Percentiles rank a stretch among this genome's conserved stretches.
These are phyloP conservation scores for Triangularia verruculosa DNA, from an alignment of 2,329 filamentous ascomycete genomes.

Conservation along the genomic window DNA sequence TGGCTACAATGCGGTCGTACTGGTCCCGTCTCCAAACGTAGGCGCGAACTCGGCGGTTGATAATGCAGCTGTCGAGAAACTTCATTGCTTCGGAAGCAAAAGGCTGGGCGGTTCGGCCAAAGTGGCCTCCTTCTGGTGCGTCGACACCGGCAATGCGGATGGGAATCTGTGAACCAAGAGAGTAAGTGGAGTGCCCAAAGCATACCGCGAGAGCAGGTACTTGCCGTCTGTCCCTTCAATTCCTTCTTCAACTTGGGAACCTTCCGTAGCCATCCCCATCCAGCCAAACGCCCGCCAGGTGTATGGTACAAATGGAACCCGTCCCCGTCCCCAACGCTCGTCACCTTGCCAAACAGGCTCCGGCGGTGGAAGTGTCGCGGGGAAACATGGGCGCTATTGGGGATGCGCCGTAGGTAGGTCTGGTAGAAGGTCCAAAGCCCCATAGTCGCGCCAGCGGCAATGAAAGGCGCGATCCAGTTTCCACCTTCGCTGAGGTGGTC, in stretches of 20 bases:
- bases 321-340: constrained; percentile 93
- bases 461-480: constrained; percentile 51
- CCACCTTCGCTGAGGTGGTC: constrained; percentile 52
- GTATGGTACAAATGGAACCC: constrained; percentile 95
- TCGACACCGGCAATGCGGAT: constrained; percentile 89
- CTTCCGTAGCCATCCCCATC: constrained; percentile 88
- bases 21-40: constrained; percentile 83
- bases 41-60: constrained; percentile 72
- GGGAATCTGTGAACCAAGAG: constrained; percentile 60
- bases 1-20: constrained; percentile 86
- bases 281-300: constrained; percentile 79
- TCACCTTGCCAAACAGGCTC: constrained; percentile 80
- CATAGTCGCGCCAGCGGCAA: constrained; percentile 52
- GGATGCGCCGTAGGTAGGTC: constrained; percentile 80
- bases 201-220: not conserved
- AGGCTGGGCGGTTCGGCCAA: constrained; percentile 83
- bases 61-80: constrained; percentile 74
- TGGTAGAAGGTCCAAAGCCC: constrained; percentile 68
- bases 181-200: not conserved
- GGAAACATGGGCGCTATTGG: constrained; percentile 70
- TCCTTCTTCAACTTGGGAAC: constrained; percentile 67
- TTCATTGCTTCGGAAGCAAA: constrained; percentile 74
- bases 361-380: constrained; percentile 71
- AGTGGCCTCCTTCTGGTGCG: constrained; percentile 89
- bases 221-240: constrained; percentile 69